Percentiles rank a stretch among this genome's conserved stretches.
Evolutionary conservation across 768 basidiomycete genomes (phyloP).

Genomic region (Rhizopogon vulgaris): DNA sequence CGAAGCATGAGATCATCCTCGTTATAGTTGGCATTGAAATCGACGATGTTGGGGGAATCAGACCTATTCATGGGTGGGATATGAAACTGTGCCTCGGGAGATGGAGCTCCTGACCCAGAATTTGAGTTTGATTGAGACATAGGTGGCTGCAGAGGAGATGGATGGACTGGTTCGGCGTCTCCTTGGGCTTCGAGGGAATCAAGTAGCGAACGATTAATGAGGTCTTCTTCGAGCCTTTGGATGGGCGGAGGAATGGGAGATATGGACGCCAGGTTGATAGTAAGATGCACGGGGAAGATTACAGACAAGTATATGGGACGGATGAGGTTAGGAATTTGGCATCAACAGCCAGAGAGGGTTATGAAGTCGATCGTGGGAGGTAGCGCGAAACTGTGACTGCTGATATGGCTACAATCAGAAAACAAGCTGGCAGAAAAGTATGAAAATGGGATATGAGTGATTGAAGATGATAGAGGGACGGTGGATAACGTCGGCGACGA

Average conservation of each 20-base stretch:
- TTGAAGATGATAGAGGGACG: slow-evolving; percentile 21
- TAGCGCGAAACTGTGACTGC: slow-evolving; percentile 30
- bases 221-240: slow-evolving; percentile 56
- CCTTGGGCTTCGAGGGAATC: slow-evolving; percentile 81
- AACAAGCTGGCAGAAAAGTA: slow-evolving; percentile 19
- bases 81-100: slow-evolving; percentile 53
- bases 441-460: slow-evolving; percentile 21
- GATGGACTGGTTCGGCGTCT: slow-evolving; percentile 62
- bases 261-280: slow-evolving; percentile 45
- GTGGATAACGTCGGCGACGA: slow-evolving; percentile 21
- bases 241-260: slow-evolving; percentile 21
- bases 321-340: slow-evolving; percentile 27
- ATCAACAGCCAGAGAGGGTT: slow-evolving; percentile 37
- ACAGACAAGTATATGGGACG: slow-evolving; percentile 21
- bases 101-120: slow-evolving; percentile 42
- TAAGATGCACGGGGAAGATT: slow-evolving; percentile 16
- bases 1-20: slow-evolving; percentile 25
- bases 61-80: slow-evolving; percentile 42
- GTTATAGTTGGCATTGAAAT: slow-evolving; percentile 30
- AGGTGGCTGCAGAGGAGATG: slow-evolving; percentile 30
- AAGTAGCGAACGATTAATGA: slow-evolving; percentile 79
- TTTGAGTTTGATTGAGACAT: slow-evolving; percentile 45
- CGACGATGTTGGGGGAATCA: slow-evolving; percentile 43
- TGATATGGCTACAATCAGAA: slow-evolving; percentile 40
- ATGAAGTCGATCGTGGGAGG: slow-evolving; percentile 24